Evolutionary conservation across 2,329 filamentous ascomycete genomes (phyloP).

Genomic region (Rosellinia necatrix): DNA sequence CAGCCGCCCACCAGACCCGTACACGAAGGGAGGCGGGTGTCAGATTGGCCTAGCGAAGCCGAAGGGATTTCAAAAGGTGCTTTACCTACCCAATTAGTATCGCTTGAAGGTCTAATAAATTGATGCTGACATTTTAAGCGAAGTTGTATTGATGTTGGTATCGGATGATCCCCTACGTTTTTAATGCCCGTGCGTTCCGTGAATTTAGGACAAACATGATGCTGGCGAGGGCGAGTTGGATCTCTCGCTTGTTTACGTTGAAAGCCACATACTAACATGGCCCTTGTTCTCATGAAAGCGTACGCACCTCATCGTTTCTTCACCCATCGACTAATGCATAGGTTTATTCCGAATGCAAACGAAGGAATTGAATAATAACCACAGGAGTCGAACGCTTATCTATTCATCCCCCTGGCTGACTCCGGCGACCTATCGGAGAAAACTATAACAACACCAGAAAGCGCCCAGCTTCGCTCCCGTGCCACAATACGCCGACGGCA

Average conservation of each 20-base stretch:
- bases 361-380: not conserved
- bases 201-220: conserved; percentile 6
- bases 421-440: not conserved
- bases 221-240: not conserved
- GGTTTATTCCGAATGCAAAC: not conserved
- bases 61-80: conserved; percentile 42
- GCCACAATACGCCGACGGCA: not conserved
- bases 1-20: conserved; percentile 67
- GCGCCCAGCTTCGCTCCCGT: not conserved
- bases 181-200: not conserved
- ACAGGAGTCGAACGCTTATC: not conserved
- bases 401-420: not conserved
- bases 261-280: conserved; percentile 5
- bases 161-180: conserved; percentile 26
- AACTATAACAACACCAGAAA: not conserved
- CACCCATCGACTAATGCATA: not conserved
- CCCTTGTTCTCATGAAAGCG: not conserved
- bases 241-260: not conserved
- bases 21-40: conserved; percentile 69
- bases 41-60: conserved; percentile 54
- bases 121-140: conserved; percentile 41
- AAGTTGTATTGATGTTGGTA: conserved; percentile 11
- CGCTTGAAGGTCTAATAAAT: conserved; percentile 28
- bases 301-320: not conserved
- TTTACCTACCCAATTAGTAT: conserved; percentile 37